Evolutionary conservation across 164 flowering plant genomes (phyloP).

Genomic region (Chimonanthus praecox): DNA sequence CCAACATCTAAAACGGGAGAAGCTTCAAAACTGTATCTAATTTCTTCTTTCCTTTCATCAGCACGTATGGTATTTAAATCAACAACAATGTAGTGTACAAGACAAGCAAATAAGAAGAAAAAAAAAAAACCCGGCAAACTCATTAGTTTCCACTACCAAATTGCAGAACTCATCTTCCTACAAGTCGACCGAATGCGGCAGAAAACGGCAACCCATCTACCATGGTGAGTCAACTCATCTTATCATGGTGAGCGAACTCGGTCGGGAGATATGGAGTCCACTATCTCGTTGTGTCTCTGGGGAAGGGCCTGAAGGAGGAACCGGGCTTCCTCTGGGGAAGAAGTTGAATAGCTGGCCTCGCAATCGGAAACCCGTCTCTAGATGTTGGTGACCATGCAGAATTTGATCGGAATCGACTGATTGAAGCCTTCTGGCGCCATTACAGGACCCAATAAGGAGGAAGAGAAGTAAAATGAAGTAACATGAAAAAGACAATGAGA

Average conservation of each 20-base stretch:
- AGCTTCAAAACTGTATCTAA: neutral
- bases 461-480: neutral
- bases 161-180: neutral
- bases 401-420: neutral
- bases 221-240: neutral
- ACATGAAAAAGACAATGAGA: neutral
- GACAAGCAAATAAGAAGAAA: neutral
- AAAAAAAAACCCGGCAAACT: neutral
- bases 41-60: neutral
- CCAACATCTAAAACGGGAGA: neutral
- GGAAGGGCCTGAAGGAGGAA: constrained; percentile 16
- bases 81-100: constrained; percentile 1
- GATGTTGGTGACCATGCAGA: neutral
- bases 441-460: constrained; percentile 1
- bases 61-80: constrained; percentile 1
- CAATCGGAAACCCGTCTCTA: neutral
- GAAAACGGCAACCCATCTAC: neutral
- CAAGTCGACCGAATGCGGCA: neutral
- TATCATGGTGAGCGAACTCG: constrained; percentile 3
- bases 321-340: constrained; percentile 9
- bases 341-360: constrained; percentile 1
- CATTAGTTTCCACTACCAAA: neutral
- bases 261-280: constrained; percentile 3
- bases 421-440: neutral
- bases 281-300: constrained; percentile 7